Conservation (phyloP, 768 basidiomycete genomes). For the Lentinula guzmanii region DNA sequence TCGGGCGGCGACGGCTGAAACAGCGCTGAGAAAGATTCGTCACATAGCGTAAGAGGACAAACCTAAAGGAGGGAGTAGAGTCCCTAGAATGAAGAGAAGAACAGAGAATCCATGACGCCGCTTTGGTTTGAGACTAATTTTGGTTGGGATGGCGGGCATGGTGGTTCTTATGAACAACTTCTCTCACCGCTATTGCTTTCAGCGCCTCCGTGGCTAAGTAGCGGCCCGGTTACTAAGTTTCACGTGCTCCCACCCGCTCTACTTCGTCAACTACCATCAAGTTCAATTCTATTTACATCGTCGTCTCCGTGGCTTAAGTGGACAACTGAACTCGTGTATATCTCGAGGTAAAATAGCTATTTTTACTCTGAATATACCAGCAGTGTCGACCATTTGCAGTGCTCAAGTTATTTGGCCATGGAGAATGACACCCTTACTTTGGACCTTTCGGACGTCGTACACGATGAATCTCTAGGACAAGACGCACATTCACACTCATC, state of each 20-base stretch:
- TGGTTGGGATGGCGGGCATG: slow-evolving; percentile 34
- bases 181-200: not conserved
- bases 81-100: slow-evolving; percentile 82
- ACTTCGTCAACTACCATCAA: not conserved
- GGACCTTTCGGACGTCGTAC: slow-evolving; percentile 79
- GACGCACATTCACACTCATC: slow-evolving; percentile 31
- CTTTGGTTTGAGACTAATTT: slow-evolving; percentile 60
- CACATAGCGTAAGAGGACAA: slow-evolving; percentile 14
- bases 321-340: not conserved
- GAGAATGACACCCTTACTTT: slow-evolving; percentile 60
- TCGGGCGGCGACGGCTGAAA: slow-evolving; percentile 81
- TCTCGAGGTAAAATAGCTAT: not conserved
- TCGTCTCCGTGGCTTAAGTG: not conserved
- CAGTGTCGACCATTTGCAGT: not conserved
- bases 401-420: slow-evolving; percentile 31
- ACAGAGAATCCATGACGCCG: slow-evolving; percentile 78
- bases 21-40: slow-evolving; percentile 3
- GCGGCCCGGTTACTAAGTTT: not conserved
- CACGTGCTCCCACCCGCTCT: not conserved
- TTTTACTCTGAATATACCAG: not conserved
- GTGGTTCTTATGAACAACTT: slow-evolving; percentile 10
- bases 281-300: not conserved
- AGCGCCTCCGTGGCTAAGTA: no score
- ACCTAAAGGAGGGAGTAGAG: slow-evolving; percentile 90
- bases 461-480: slow-evolving; percentile 69